Conservation (phyloP, 176 grass and related monocot species). For the Oryza meyeriana region DNA sequence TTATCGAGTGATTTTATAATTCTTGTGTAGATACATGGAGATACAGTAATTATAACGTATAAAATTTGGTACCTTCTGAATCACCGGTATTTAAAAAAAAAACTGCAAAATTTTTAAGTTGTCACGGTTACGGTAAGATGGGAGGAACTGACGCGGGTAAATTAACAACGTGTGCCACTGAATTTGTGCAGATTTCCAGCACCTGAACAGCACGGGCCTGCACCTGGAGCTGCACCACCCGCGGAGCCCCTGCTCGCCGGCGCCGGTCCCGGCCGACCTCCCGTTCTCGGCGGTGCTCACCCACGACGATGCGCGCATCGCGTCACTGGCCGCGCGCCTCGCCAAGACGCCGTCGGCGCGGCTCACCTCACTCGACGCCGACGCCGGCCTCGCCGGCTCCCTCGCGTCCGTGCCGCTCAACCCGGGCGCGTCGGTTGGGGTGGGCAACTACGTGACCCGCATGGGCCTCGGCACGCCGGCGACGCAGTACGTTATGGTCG, state of each 20-base stretch:
- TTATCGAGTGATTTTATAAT: too few relatives aligned
- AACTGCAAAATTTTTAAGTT: too few relatives aligned
- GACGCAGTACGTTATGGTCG: slow-evolving; percentile 54
- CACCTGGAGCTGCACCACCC: slow-evolving; percentile 66
- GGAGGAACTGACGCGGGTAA: not conserved
- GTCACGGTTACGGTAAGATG: not conserved
- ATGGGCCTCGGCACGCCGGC: slow-evolving; percentile 71
- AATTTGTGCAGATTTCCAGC: slow-evolving; percentile 48
- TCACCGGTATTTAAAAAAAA: too few relatives aligned
- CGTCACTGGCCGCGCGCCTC: slow-evolving; percentile 52
- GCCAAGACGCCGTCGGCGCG: slow-evolving; percentile 47
- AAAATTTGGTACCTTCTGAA: too few relatives aligned
- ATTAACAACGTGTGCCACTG: not conserved
- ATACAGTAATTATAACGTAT: too few relatives aligned
- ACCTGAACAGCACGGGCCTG: slow-evolving; percentile 48
- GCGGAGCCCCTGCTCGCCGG: slow-evolving; percentile 65
- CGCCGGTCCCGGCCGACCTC: slow-evolving; percentile 37
- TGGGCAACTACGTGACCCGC: slow-evolving; percentile 75
- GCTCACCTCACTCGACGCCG: slow-evolving; percentile 18
- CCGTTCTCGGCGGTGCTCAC: slow-evolving; percentile 56
- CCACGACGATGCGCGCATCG: slow-evolving; percentile 63
- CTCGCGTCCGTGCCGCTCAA: slow-evolving; percentile 65
- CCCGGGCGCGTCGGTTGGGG: slow-evolving; percentile 57
- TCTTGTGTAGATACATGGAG: too few relatives aligned
- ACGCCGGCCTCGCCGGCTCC: not conserved